Evolutionary conservation across 768 basidiomycete species (phyloP).

Genomic region (Mycena albidolilacea): DNA sequence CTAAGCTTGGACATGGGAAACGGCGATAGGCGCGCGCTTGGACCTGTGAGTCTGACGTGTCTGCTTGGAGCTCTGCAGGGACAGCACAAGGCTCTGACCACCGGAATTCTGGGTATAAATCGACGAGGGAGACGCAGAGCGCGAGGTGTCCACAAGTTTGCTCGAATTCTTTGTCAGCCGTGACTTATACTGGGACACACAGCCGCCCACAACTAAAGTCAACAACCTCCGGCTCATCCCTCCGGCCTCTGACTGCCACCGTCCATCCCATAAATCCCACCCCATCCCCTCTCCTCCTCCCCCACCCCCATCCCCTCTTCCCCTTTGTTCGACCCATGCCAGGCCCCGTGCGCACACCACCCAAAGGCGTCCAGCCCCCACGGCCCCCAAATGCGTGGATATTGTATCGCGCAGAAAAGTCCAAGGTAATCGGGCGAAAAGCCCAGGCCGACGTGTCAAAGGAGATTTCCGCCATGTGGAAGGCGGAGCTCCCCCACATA

Average conservation of each 20-base stretch:
- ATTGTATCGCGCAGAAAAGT: slow-evolving; percentile 77
- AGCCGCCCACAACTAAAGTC: background rate
- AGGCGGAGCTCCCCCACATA: slow-evolving; percentile 61
- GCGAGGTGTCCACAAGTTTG: background rate
- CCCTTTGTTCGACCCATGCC: slow-evolving; percentile 24
- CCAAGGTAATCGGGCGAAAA: slow-evolving; percentile 51
- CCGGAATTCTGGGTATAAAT: background rate
- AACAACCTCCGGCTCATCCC: slow-evolving; percentile 7
- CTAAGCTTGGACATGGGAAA: slow-evolving; percentile 2
- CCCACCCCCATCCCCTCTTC: slow-evolving; percentile 1
- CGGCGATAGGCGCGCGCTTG: slow-evolving; percentile 25
- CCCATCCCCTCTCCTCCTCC: background rate
- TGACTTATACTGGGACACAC: background rate
- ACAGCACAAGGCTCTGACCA: background rate
- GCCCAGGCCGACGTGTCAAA: slow-evolving; percentile 79
- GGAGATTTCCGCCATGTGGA: slow-evolving; percentile 77
- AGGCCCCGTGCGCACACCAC: slow-evolving; percentile 33
- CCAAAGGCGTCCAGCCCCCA: slow-evolving; percentile 57
- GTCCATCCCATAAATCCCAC: background rate
- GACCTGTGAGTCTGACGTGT: slow-evolving; percentile 4
- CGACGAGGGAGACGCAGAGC: background rate
- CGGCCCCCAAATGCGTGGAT: slow-evolving; percentile 91
- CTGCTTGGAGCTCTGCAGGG: background rate
- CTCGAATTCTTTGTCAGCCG: too few relatives aligned
- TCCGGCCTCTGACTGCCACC: slow-evolving; percentile 10